Percentiles rank a stretch among this genome's conserved stretches.
phyloP scores from a whole-genome alignment of 78 protist species.

The Dictyostelium purpureum region DNA sequence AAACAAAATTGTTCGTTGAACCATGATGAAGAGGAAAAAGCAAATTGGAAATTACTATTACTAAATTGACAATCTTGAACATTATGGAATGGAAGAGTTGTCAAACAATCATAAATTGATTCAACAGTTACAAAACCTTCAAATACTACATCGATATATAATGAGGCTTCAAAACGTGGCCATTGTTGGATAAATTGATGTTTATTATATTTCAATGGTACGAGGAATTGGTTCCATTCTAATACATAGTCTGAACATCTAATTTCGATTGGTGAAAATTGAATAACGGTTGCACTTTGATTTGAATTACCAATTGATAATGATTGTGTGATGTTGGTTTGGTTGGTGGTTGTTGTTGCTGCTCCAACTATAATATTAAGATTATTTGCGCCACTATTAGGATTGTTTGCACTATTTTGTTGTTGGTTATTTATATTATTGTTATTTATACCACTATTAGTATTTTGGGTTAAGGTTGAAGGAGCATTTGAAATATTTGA shows the following conservation, averaged over 20 bases:
- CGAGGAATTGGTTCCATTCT: slow-evolving; percentile 74
- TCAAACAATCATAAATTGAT: slow-evolving; percentile 11
- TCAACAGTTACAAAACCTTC: slow-evolving; percentile 26
- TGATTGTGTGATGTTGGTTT: background rate
- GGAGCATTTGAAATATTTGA: background rate
- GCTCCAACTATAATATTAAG: background rate
- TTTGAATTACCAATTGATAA: background rate
- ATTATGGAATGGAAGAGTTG: slow-evolving; percentile 40
- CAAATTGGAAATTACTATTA: slow-evolving; percentile 44
- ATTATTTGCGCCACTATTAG: background rate
- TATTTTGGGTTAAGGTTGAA: too few relatives aligned
- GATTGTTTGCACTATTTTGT: background rate
- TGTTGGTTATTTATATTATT: background rate
- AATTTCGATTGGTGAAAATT: slow-evolving; percentile 42
- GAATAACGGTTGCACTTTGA: background rate
- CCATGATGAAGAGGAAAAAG: slow-evolving; percentile 55
- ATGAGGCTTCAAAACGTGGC: slow-evolving; percentile 54
- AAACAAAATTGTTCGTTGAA: slow-evolving; percentile 71
- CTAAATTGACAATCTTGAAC: slow-evolving; percentile 9
- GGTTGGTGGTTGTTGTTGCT: background rate
- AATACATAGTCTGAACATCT: slow-evolving; percentile 32
- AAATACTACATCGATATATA: slow-evolving; percentile 30
- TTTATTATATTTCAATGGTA: slow-evolving; percentile 71
- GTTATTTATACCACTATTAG: too few relatives aligned
- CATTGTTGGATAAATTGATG: slow-evolving; percentile 79